Conservation (phyloP, 805 yeast genomes). For the Hanseniaspora mollemarum region DNA sequence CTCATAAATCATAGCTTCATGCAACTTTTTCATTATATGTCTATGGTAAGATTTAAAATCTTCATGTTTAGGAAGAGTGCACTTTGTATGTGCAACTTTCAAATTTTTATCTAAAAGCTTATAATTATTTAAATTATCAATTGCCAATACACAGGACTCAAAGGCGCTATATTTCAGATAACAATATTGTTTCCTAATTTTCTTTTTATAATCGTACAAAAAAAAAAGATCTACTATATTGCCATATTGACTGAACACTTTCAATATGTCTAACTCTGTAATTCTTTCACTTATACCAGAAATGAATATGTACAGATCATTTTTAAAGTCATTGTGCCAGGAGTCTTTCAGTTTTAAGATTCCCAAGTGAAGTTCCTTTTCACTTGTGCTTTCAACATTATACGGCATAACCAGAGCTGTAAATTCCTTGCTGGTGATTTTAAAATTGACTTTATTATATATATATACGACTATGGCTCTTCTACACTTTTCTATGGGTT, state of each 20-base stretch:
- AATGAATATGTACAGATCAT: constrained; percentile 66
- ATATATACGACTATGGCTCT: no score
- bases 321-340: constrained; percentile 80
- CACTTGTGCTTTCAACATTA: constrained; percentile 30
- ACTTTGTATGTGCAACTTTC: constrained; percentile 63
- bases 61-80: constrained; percentile 36
- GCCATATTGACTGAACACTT: constrained; percentile 82
- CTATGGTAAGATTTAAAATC: constrained; percentile 41
- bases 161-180: constrained; percentile 75
- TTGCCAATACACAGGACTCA: constrained; percentile 68
- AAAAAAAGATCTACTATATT: constrained; percentile 66
- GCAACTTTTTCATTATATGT: constrained; percentile 28
- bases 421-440: not conserved
- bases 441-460: not conserved
- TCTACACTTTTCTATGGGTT: no score
- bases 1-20: constrained; percentile 23
- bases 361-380: constrained; percentile 53
- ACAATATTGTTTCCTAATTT: constrained; percentile 63
- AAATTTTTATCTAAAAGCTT: constrained; percentile 40
- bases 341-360: constrained; percentile 49
- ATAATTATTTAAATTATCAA: constrained; percentile 76
- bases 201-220: constrained; percentile 52
- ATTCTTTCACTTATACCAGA: constrained; percentile 57
- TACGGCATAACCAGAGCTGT: no score
- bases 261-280: constrained; percentile 63